A percentile compares a stretch with the other conserved stretches of the same genome.
These are phyloP conservation scores for Phalaenopsis aphrodite DNA, from an alignment of 106 monocot genomes.

Conservation along the genomic window DNA sequence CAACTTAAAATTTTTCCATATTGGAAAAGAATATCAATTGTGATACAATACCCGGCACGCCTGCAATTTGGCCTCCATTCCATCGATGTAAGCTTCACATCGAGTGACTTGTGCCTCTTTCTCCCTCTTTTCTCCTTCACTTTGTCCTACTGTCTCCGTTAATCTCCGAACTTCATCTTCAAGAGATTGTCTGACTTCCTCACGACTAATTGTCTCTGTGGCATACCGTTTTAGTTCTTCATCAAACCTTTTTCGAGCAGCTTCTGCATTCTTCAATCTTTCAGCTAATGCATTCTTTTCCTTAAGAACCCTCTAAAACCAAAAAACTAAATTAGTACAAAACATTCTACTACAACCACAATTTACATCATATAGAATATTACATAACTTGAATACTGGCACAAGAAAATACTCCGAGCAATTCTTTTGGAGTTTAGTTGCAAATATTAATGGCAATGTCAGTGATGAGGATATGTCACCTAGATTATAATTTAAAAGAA, in stretches of 20 bases:
- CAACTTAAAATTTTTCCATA: not conserved
- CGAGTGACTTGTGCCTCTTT: conserved; percentile 86
- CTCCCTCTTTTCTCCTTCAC: conserved; percentile 86
- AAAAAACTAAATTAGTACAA: not conserved
- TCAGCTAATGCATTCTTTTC: conserved; percentile 87
- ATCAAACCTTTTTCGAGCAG: conserved; percentile 71
- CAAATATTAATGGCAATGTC: not conserved
- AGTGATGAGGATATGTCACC: not conserved
- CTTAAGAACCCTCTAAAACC: conserved; percentile 61
- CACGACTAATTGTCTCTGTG: conserved; percentile 58
- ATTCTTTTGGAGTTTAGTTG: not conserved
- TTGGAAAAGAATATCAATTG: not conserved
- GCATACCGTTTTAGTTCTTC: conserved; percentile 87
- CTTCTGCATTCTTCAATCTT: conserved; percentile 74
- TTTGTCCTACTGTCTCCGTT: conserved; percentile 75
- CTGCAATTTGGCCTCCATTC: conserved; percentile 79
- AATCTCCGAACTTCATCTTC: conserved; percentile 74
- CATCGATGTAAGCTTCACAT: conserved; percentile 89
- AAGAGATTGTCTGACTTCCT: conserved; percentile 69
- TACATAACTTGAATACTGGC: not conserved
- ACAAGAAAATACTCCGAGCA: not conserved
- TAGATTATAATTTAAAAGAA: not conserved
- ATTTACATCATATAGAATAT: not conserved
- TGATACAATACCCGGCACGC: conserved; percentile 52
- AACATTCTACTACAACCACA: not conserved